Base-by-base conservation (phyloP, 2,329 filamentous ascomycete genomes). In the Penicillium griseofulvum region DNA sequence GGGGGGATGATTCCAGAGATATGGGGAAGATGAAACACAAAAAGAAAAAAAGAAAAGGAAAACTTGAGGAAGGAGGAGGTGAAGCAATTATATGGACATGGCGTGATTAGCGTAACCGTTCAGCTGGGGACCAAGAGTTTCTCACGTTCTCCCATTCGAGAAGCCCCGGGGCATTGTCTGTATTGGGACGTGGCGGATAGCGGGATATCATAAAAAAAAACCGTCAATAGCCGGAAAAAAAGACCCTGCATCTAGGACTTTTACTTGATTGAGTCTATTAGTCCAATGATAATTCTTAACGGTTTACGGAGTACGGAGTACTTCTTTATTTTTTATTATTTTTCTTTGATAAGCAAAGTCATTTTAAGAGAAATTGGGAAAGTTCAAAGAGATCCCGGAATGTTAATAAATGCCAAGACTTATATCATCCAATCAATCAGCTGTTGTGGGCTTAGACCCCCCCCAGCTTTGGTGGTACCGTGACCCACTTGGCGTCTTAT, bases 171-270 rank as follows among this genome's bases (percentile, higher is more conserved):
- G 47, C 28, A 39, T 10, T 55, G 5, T 22, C 52, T 55, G 19
- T 3, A 45, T 55, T 24, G 12, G 52, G 52, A 51, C n/a, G 49
- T 54, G 31, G 41, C 50, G 31, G n/a, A 33, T 5, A 28, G 34
- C n/a, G 16, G 36, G 22, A 24, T 19, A 16, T 29, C 14, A 12
- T 24, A 50, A 19, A 44, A 55, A 50, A 19, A 44, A 55, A 50
- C 55, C 55, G 52, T 55, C 44, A 44, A 50, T 57, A 57, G 31
- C 55, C 55, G 55, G 52, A 26, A 47, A 42, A n/a, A 42, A 42
- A 57, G 52, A 57, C 52, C 52, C 37, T 55, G 52, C 51, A 17
- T 54, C 48, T 31, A 10, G 47, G 9, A 17, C 26, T 28, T 31
- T n/a, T 16, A 3, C 43, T 11, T 37, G 37, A 44, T 44, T 33